Evolutionary conservation across 2,329 filamentous ascomycete genomes (phyloP).

Genomic region (Polytolypa hystricis): DNA sequence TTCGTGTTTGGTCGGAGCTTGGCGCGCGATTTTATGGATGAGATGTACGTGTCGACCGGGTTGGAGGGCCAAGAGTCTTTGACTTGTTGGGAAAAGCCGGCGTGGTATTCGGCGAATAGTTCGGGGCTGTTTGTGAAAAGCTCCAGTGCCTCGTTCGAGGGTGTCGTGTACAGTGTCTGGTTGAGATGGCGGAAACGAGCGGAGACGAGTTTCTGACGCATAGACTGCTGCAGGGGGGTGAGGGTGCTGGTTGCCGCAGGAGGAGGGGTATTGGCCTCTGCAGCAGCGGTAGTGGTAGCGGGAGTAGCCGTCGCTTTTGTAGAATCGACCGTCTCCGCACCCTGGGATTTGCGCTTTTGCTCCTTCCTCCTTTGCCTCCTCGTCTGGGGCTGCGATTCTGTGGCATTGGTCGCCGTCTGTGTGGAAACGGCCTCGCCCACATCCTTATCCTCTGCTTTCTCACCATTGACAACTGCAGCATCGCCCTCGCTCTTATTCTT

Average conservation of each 20-base stretch:
- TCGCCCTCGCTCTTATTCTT: constrained; percentile 13
- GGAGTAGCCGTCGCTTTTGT: constrained; percentile 23
- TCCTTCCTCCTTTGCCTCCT: constrained; percentile 10
- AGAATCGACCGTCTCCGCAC: no score
- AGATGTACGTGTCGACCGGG: constrained; percentile 79
- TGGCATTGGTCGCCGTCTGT: background rate
- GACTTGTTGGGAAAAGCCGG: constrained; percentile 90
- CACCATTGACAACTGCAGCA: constrained; percentile 15
- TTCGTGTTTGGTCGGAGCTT: constrained; percentile 23
- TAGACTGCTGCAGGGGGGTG: constrained; percentile 83
- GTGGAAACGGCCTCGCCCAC: constrained; percentile 11
- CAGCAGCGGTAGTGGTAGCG: background rate
- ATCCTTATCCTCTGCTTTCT: constrained; percentile 12
- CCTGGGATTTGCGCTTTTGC: constrained; percentile 1
- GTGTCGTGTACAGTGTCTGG: constrained; percentile 87
- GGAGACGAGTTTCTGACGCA: constrained; percentile 89
- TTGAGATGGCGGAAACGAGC: constrained; percentile 96
- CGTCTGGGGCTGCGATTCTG: constrained; percentile 9
- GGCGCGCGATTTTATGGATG: constrained; percentile 57
- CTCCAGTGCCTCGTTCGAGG: constrained; percentile 68
- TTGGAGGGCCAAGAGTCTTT: constrained; percentile 88
- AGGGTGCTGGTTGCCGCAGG: constrained; percentile 48
- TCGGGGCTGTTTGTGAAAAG: constrained; percentile 79
- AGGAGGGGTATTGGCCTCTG: constrained; percentile 19
- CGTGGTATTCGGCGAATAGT: constrained; percentile 93